Base-by-base conservation (phyloP, 352 stramenopile species). In the Phytopythium oedochilum region DNA sequence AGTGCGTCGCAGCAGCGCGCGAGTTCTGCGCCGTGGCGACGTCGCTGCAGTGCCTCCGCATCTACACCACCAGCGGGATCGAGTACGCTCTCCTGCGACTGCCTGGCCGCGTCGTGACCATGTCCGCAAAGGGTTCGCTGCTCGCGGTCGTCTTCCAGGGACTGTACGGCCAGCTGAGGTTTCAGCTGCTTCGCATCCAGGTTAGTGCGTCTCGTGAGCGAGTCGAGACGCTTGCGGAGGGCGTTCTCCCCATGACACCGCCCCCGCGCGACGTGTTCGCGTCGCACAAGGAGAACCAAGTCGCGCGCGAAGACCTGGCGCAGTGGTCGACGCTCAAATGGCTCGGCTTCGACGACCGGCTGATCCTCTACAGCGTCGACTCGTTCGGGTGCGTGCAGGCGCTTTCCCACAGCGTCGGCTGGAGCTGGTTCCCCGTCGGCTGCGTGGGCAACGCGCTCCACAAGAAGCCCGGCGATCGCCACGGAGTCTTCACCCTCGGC, bases 11-110 rank as follows among this genome's bases (percentile, higher is more conserved):
- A 8, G 64, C 68, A 4, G 75, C 73, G 18, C 60, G 53, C 2
- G 76, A 83, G n/a, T 90, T 92, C 61, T 90, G 80, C 49, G 82
- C 78, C 1, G 82, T 94, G 8, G 78, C 76, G 0, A 92, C 80
- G 9, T 92, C 84, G 10, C 60, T 89, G 36, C 63, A 90, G 18
- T 81, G 70, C 17, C 57, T 94, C 4, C 75, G 80, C n/a, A 70
- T 94, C 34, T 94, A 81, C 71, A 88, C 73, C 8, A 75, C 73
- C 2, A 85, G 78, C 36, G 84, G 84, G 2, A 61, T 92, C 18
- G 63, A 78, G 39, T 91, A 86, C 45, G 78, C 74, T 1, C 35
- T 86, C 8, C 26, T 91, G 39, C 78, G 82, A 29, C 55, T 94
- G 1, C 63, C 79, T 18, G 78, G 77, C 15, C 82, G 82, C 15